Evolutionary conservation across 2,329 filamentous ascomycete species (phyloP), one percentile per base, ranked within the genome.

Genomic region (Meredithiella fracta): DNA sequence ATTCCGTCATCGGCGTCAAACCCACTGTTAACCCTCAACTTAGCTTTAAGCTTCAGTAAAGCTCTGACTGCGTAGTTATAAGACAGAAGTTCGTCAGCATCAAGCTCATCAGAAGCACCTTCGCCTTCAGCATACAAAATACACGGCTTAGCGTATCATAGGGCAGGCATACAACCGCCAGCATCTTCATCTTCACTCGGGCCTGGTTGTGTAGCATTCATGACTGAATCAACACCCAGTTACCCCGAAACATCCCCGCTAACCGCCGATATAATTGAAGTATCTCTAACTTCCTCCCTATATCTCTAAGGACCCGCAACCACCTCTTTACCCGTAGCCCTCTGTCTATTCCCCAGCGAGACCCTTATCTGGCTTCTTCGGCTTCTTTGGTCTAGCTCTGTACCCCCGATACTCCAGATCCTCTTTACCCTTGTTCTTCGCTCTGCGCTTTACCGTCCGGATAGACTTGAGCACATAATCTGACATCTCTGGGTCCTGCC

Each of bases 391-490:
- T 34, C 8, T 51, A 23, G 23, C 15, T 8, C 34, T 47, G 42
- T 2, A 22, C 42, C 42, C 15, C 42, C 14, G 14, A 5, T 17
- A 47, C 9, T 47, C 42, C 8, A 17, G 42, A 20, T 77, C 67
- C 51, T 80, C 73, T 44, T 3, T n/a, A n/a, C n/a, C 47, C 44
- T 77, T 75, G 17, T 69, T 71, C 4, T 69, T 71, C 4, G 75
- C 73, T 58, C 73, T 75, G 25, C 75, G 69, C 63, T 78, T 79
- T 2, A 73, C 72, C 8, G 73, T 69, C 6, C 74, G 73, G 17
- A 78, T 69, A 0, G 73, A 72, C 62, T 77, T 79, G 62, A 74
- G 78, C 31, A 78, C 67, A 53, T 72, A 76, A 44, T 80, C 77
- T 4, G 77, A 72, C 40, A 76, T 66, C 57, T 76, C 70, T 1